Evolutionary conservation across 768 basidiomycete species (phyloP).

Genomic region (Tylopilus subfusipes): DNA sequence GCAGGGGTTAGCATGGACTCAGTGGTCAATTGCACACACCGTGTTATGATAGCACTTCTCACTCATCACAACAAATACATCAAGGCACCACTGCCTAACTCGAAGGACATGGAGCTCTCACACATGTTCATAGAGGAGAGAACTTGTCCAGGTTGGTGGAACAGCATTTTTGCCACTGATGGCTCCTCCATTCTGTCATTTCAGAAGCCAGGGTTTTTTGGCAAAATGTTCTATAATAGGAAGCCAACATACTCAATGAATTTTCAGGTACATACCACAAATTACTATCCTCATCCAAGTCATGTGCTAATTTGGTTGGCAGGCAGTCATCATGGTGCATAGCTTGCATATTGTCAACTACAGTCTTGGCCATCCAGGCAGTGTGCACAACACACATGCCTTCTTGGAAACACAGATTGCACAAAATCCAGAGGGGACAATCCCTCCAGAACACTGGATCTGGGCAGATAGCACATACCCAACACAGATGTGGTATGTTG

Average conservation of each 20-base stretch:
- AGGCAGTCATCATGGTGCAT: background rate
- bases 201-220: background rate
- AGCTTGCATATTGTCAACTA: conserved; percentile 7
- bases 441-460: conserved; percentile 7
- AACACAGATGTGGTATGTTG: background rate
- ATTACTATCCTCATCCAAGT: too few relatives aligned
- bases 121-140: background rate
- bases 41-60: background rate
- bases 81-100: background rate
- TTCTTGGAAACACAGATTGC: conserved; percentile 2
- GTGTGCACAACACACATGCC: conserved; percentile 6
- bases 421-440: background rate
- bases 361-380: conserved; percentile 4
- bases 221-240: conserved; percentile 1
- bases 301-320: too few relatives aligned
- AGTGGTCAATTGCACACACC: background rate
- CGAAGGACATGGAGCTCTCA: background rate
- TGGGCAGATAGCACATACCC: conserved; percentile 17
- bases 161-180: background rate
- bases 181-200: background rate
- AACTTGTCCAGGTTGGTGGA: background rate
- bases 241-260: conserved; percentile 4
- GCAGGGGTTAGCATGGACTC: background rate
- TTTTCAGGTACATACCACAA: too few relatives aligned
- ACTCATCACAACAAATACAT: background rate